A percentile compares a stretch with the other conserved stretches of the same genome.
phyloP scores from a whole-genome alignment of 2,329 filamentous ascomycete species.

The Fusarium proliferatum region DNA sequence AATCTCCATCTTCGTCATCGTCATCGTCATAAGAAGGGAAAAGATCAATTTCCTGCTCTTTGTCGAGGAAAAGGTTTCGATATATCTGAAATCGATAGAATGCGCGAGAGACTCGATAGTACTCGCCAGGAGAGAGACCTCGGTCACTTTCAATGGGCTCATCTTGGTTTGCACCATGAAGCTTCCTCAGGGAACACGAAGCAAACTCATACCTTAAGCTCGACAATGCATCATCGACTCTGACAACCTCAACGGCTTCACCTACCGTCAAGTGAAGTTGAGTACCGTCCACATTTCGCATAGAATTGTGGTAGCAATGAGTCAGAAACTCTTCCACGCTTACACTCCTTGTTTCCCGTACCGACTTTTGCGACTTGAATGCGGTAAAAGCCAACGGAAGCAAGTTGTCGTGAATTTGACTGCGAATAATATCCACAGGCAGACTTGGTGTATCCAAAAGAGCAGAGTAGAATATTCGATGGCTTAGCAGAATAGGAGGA shows the following conservation, averaged over 20 bases:
- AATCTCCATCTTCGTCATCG: background rate
- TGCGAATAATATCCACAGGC: constrained; percentile 32
- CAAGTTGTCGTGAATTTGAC: constrained; percentile 27
- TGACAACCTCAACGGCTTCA: constrained; percentile 27
- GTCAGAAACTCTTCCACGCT: constrained; percentile 23
- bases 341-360: constrained; percentile 11
- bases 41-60: background rate
- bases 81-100: constrained; percentile 42
- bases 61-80: constrained; percentile 34
- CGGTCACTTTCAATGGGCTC: background rate
- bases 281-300: constrained; percentile 9
- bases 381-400: constrained; percentile 32
- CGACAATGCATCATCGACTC: constrained; percentile 23
- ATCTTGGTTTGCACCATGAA: constrained; percentile 26
- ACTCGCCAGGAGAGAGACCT: constrained; percentile 13
- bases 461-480: constrained; percentile 40
- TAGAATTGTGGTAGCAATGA: constrained; percentile 23
- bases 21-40: constrained; percentile 1
- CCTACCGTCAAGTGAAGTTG: constrained; percentile 19
- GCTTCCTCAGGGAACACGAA: constrained; percentile 18
- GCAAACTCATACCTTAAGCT: constrained; percentile 20
- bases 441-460: constrained; percentile 33
- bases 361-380: constrained; percentile 22
- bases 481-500: constrained; percentile 32
- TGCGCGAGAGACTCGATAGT: constrained; percentile 32